Evolutionary conservation across 805 yeast genomes (phyloP).

Genomic region (Saccharomycopsis sp.): DNA sequence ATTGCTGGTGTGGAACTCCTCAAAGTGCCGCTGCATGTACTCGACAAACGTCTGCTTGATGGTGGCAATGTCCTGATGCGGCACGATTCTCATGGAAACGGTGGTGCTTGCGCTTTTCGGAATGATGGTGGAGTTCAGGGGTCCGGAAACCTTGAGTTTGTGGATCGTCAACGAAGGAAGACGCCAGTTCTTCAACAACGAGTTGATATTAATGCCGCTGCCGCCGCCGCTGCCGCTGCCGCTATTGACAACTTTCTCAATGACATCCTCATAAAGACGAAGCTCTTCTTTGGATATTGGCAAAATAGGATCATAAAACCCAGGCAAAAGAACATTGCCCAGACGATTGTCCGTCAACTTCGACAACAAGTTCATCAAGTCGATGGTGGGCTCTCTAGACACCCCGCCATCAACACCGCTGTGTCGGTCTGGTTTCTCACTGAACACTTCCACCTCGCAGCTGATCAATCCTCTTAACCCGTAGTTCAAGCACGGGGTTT

Average conservation of each 20-base stretch:
- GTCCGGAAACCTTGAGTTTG: constrained; percentile 78
- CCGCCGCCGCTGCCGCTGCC: background rate
- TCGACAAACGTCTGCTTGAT: constrained; percentile 43
- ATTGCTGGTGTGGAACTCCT: constrained; percentile 48
- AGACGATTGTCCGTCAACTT: constrained; percentile 45
- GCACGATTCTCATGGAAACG: constrained; percentile 79
- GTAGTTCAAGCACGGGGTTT: constrained; percentile 84
- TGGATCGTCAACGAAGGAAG: constrained; percentile 85
- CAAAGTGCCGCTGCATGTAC: constrained; percentile 42
- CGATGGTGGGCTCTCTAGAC: constrained; percentile 80
- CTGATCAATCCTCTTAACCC: constrained; percentile 90
- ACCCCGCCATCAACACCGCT: constrained; percentile 97
- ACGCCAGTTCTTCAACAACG: constrained; percentile 76
- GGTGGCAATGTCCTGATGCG: constrained; percentile 63
- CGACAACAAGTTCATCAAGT: constrained; percentile 63
- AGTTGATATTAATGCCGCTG: constrained; percentile 26
- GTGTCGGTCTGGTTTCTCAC: constrained; percentile 81
- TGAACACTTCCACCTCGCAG: constrained; percentile 58
- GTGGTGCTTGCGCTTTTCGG: constrained; percentile 73
- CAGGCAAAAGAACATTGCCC: constrained; percentile 53
- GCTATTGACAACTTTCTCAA: constrained; percentile 29
- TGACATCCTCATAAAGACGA: constrained; percentile 52
- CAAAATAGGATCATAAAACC: constrained; percentile 60
- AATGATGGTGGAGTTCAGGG: constrained; percentile 81
- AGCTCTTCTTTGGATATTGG: constrained; percentile 51